Conservation (phyloP, 441 rosid genomes). For the Capsella rubella region DNA sequence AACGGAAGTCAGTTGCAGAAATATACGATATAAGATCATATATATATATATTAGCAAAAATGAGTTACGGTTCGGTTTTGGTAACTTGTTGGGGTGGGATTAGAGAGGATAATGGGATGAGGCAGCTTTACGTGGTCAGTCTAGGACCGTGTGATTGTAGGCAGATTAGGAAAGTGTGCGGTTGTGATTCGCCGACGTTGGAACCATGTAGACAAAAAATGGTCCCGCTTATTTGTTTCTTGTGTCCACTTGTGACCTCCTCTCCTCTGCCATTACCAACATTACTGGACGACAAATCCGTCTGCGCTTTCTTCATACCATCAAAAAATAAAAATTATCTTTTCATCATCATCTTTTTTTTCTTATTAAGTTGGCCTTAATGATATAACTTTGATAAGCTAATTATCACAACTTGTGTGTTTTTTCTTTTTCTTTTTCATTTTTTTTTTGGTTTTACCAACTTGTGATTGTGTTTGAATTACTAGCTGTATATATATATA, state of each 20-base stretch:
- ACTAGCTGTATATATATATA: neutral
- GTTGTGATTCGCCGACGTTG: slow-evolving; percentile 29
- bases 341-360: neutral
- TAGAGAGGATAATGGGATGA: slow-evolving; percentile 33
- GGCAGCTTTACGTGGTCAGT: slow-evolving; percentile 41
- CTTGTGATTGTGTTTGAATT: neutral
- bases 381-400: neutral
- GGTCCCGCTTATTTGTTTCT: slow-evolving; percentile 47
- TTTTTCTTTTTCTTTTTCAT: too few relatives aligned
- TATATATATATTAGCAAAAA: neutral
- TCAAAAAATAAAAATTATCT: neutral
- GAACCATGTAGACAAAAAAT: slow-evolving; percentile 9
- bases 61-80: neutral
- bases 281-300: slow-evolving; percentile 40
- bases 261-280: slow-evolving; percentile 31
- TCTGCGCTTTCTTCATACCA: slow-evolving; percentile 23
- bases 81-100: slow-evolving; percentile 16
- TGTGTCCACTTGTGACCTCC: slow-evolving; percentile 44
- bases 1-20: neutral
- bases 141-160: slow-evolving; percentile 27
- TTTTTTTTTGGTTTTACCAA: neutral
- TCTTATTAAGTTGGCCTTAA: neutral
- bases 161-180: slow-evolving; percentile 11
- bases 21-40: neutral
- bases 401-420: neutral